phyloP scores from a whole-genome alignment of 352 stramenopile species.

The Pythium periplocum region DNA sequence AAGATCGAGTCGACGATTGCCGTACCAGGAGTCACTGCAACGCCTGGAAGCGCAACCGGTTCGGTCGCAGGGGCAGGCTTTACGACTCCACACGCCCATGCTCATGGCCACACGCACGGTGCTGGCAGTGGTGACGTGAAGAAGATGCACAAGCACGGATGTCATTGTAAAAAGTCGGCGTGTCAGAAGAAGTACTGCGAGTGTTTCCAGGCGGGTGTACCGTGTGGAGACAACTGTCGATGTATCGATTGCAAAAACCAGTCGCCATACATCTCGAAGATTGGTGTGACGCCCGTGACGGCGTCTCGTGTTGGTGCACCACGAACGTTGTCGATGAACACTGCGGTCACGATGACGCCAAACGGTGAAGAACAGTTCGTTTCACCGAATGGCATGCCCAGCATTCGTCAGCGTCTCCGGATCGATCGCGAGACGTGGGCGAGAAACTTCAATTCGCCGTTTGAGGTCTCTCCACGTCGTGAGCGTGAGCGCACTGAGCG shows the following conservation, averaged over 20 bases:
- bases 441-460: conserved; percentile 63
- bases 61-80: conserved; percentile 7
- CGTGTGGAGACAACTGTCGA: conserved; percentile 86
- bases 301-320: conserved; percentile 18
- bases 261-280: conserved; percentile 32
- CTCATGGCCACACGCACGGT: neutral
- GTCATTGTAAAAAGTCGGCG: conserved; percentile 95
- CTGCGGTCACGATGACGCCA: neutral
- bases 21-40: no score
- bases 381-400: conserved; percentile 41
- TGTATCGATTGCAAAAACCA: conserved; percentile 88
- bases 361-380: conserved; percentile 32
- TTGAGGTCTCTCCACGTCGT: conserved; percentile 46
- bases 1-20: conserved; percentile 84
- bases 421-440: conserved; percentile 68
- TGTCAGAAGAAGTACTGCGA: conserved; percentile 99
- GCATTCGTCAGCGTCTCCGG: conserved; percentile 46
- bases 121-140: conserved; percentile 23
- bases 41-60: neutral
- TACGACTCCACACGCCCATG: conserved; percentile 12
- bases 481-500: conserved; percentile 46
- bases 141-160: conserved; percentile 93
- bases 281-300: conserved; percentile 15
- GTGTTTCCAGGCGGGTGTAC: conserved; percentile 90
- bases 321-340: conserved; percentile 29